Base-by-base conservation (phyloP, 352 stramenopile species). In the Pseudoperonospora humuli region DNA sequence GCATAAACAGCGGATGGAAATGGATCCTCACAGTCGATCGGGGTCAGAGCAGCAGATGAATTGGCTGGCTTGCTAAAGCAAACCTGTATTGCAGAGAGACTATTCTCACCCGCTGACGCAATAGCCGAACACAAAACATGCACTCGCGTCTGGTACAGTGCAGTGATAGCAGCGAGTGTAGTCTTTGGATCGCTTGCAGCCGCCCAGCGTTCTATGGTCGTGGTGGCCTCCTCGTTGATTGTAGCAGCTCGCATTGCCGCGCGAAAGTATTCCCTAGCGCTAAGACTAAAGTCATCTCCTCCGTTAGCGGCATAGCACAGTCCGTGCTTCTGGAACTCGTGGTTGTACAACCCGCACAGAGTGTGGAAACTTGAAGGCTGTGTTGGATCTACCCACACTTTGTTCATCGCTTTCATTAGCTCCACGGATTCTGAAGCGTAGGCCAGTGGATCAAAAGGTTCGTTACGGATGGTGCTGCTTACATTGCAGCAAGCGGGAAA, bases 321-420 rank as follows among this genome's bases (percentile, higher is more conserved):
- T 19, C 79, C 76, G 50, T 92, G 79, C 60, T 92, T 92, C 61
- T 92, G 79, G 62, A 92, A 89, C 63, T 89, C 76, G 58, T 92
- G 76, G 62, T 92, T 84, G 73, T 89, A 92, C 26, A 86, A 66
- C 41, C 87, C 74, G 34, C 79, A 91, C 31, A 85, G 54, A 36
- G 69, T 57, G 21, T 67, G 65, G 37, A 63, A 56, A 23, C 45
- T 56, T 21, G 61, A 66, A n/a, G 51, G 28, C 39, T 75, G 61
- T 19, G 69, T 71, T 0, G 69, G 58, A 41, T 77, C 69, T 26
- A 75, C 40, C 69, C 66, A 81, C 3, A 55, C 40, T 6, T 50
- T 25, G n/a, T 44, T 35, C 66, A 77, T 77, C 32, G 53, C 49
- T 17, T 24, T 37, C 8, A 81, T 53, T 27, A 81, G 54, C n/a